Percentiles rank a stretch among this genome's conserved stretches.
phyloP scores from a whole-genome alignment of 2,329 filamentous ascomycete species.

The Fusarium lateritium region DNA sequence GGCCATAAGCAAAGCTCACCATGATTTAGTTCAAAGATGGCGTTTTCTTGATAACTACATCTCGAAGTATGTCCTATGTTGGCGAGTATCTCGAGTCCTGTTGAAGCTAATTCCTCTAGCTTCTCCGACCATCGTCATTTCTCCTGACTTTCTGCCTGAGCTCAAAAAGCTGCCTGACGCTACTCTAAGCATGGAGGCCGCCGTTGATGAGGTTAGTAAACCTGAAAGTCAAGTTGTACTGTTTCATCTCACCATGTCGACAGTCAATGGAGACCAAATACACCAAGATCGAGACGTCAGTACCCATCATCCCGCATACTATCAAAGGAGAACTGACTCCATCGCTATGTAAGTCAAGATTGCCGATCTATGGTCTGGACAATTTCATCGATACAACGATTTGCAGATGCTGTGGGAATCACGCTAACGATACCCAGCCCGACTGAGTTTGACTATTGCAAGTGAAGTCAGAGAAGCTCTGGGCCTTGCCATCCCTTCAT shows the following conservation, averaged over 20 bases:
- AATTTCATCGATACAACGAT: too few relatives aligned
- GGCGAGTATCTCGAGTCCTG: accelerated
- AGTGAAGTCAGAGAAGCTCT: neutral
- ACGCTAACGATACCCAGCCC: neutral
- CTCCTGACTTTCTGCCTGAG: slow-evolving; percentile 32
- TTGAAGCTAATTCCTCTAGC: slow-evolving; percentile 17
- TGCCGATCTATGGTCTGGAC: neutral
- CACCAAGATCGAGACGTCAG: neutral
- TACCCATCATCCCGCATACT: neutral
- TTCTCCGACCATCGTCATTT: slow-evolving; percentile 26
- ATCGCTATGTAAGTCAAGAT: neutral
- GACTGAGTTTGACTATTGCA: neutral
- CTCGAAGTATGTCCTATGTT: slow-evolving; percentile 10
- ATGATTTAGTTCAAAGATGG: slow-evolving; percentile 25
- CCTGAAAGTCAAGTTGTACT: too few relatives aligned
- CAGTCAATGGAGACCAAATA: neutral
- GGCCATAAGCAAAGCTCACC: accelerated
- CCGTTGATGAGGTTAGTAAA: slow-evolving; percentile 27
- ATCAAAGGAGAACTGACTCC: slow-evolving; percentile 8
- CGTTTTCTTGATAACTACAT: slow-evolving; percentile 35
- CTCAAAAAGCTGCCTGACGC: slow-evolving; percentile 30
- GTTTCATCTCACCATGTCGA: neutral
- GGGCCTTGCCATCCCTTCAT: neutral
- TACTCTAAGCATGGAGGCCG: slow-evolving; percentile 33
- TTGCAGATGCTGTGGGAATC: too few relatives aligned